Evolutionary conservation across 495 filamentous ascomycete species (phyloP), one percentile per base, ranked within the genome.

Genomic region (Daldinia decipiens): DNA sequence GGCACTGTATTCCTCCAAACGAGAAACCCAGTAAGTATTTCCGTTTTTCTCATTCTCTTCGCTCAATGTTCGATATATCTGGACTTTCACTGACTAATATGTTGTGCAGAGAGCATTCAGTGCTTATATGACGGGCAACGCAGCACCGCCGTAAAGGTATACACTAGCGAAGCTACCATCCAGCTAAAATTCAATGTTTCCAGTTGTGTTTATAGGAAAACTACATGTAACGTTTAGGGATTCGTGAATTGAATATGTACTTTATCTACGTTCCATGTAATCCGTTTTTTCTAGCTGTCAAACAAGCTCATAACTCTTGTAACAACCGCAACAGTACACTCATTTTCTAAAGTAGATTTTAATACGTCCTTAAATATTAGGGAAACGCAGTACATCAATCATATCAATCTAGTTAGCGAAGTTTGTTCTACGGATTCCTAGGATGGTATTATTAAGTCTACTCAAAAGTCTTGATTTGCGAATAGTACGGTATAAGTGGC

Each of bases 1-100:
- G 95, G 95, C 1, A 95, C 93, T 0, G 89, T 98, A 1, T 98
- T 97, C 77, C 82, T 98, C 62, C 95, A 99, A 79, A 99, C 95
- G 0, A 87, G 95, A 58, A 98, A 98, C 72, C 85, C 94, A 55
- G 85, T 87, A 79, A 74, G 85, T 81, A 17, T 2, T 62, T 12
- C 7, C 6, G 0, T 55, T 52, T 58, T 55, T 39, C 17, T 27
- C 0, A 8, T 6, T 40, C 32, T 52, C 2, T n/a, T n/a, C 29
- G 5, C 24, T 17, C 27, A 5, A 17, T 21, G 29, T 39, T 63
- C 29, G 27, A 9, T 32, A 11, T 29, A 5, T n/a, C 52, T 13
- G 0, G 36, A 4, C 4, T n/a, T 45, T 19, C 5, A 39, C 29
- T 5, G n/a, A 36, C 70, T 77, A 66, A 78, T 68, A 60, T 8